Conservation (phyloP, 106 monocot genomes). For the Allium fistulosum region DNA sequence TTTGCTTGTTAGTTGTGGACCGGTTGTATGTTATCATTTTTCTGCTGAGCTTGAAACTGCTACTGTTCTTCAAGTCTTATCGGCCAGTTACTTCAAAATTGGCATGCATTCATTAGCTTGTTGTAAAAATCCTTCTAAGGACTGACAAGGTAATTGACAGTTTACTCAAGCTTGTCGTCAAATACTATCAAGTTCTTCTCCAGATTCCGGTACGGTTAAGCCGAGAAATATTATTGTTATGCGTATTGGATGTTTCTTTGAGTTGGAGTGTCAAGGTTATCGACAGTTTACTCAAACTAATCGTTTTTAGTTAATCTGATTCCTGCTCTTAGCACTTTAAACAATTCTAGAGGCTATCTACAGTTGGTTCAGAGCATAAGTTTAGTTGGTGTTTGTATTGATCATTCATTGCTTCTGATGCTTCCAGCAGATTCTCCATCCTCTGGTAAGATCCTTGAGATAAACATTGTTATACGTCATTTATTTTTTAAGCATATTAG, state of each 20-base stretch:
- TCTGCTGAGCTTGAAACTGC: no score
- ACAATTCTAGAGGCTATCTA: slow-evolving; percentile 50
- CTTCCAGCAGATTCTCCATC: slow-evolving; percentile 60
- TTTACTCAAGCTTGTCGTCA: slow-evolving; percentile 28
- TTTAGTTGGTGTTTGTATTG: slow-evolving; percentile 64
- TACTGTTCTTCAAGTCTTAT: no score
- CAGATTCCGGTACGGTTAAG: slow-evolving; percentile 29
- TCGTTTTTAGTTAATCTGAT: no score
- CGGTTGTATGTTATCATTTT: no score
- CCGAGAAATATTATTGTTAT: no score
- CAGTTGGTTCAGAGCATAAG: slow-evolving; percentile 85
- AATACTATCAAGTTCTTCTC: slow-evolving; percentile 52
- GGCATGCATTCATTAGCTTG: no score
- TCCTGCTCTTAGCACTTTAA: no score
- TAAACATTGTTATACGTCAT: not conserved
- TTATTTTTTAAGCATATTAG: no score
- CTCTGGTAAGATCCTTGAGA: slow-evolving; percentile 25
- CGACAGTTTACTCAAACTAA: not conserved
- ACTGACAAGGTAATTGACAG: no score
- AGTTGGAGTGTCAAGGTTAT: slow-evolving; percentile 97
- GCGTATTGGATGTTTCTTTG: slow-evolving; percentile 86
- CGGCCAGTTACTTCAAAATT: no score
- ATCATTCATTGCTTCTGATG: slow-evolving; percentile 70
- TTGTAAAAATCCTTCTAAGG: no score
- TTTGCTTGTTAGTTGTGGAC: no score